phyloP scores from a whole-genome alignment of 2,329 filamentous ascomycete species.

The Botrytis deweyae region DNA sequence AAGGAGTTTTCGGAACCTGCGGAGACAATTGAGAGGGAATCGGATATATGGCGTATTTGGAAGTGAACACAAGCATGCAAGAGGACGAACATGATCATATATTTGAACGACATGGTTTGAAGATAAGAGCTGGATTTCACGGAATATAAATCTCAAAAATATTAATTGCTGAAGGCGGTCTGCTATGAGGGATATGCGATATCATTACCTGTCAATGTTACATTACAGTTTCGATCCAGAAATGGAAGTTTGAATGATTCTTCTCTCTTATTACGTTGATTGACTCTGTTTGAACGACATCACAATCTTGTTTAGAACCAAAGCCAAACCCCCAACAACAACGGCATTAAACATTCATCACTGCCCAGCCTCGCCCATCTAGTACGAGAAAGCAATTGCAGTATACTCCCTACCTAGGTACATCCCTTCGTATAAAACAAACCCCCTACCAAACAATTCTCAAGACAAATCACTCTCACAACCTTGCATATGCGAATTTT shows the following conservation, averaged over 20 bases:
- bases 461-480: background rate
- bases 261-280: background rate
- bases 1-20: constrained; percentile 15
- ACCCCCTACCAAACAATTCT: accelerated
- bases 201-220: background rate
- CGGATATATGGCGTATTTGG: constrained; percentile 8
- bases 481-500: background rate
- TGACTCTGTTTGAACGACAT: background rate
- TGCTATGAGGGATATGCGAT: background rate
- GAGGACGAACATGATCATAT: background rate
- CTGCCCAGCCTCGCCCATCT: no score
- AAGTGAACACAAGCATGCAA: background rate
- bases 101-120: background rate
- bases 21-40: background rate
- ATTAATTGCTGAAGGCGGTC: background rate
- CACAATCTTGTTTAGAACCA: background rate
- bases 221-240: background rate
- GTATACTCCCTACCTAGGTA: no score
- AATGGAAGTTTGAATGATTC: no score
- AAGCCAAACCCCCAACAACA: background rate
- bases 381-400: background rate
- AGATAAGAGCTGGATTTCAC: background rate
- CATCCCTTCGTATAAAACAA: background rate
- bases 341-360: background rate
- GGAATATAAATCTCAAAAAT: background rate